phyloP scores from a whole-genome alignment of 306 rosid genomes.

The Quercus mongolica region DNA sequence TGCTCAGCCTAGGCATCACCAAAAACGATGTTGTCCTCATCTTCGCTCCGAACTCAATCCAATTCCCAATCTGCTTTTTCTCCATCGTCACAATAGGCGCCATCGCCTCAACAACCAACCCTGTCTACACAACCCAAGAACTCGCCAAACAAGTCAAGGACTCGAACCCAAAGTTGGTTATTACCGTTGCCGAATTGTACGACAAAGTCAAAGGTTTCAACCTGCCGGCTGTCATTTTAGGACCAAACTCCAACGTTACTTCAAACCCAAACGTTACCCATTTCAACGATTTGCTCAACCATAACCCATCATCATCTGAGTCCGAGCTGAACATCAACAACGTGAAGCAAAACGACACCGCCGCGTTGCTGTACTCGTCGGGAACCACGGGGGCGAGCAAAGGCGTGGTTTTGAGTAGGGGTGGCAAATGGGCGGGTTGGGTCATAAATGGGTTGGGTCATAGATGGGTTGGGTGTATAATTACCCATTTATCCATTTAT shows the following conservation, averaged over 20 bases:
- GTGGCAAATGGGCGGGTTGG: too few species aligned
- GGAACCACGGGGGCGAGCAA: constrained; percentile 89
- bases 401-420: constrained; percentile 72
- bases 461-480: too few species aligned
- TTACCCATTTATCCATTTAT: too few species aligned
- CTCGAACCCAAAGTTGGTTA: constrained; percentile 62
- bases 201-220: constrained; percentile 51
- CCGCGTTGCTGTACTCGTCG: constrained; percentile 76
- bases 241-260: not conserved
- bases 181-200: constrained; percentile 64
- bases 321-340: constrained; percentile 45
- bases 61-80: constrained; percentile 55
- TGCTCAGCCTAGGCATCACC: constrained; percentile 46
- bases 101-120: constrained; percentile 71
- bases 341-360: constrained; percentile 62
- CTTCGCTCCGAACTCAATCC: constrained; percentile 68
- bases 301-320: constrained; percentile 23
- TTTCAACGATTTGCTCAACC: constrained; percentile 44
- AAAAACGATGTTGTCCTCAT: constrained; percentile 81
- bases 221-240: constrained; percentile 54
- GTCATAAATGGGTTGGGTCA: too few species aligned
- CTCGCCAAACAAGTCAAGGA: constrained; percentile 67
- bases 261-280: constrained; percentile 7
- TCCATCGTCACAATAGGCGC: constrained; percentile 65
- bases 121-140: constrained; percentile 59